phyloP scores from a whole-genome alignment of 2,329 filamentous ascomycete species.

The Colletotrichum lindemuthianum region DNA sequence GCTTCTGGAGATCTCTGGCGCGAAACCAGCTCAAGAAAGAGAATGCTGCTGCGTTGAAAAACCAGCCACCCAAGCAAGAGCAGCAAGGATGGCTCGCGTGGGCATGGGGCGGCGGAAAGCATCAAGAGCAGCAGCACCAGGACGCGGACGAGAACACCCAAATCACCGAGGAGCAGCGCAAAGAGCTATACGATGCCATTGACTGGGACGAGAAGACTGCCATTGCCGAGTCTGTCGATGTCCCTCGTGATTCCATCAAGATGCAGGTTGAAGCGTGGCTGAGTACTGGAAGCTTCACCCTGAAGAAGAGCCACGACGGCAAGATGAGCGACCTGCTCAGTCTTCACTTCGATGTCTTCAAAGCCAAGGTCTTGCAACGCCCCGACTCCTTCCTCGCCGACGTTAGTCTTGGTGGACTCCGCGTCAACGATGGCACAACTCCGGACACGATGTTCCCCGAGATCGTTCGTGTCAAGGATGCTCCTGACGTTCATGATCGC shows the following conservation, averaged over 20 bases:
- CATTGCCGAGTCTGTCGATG: conserved; percentile 85
- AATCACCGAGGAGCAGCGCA: conserved; percentile 94
- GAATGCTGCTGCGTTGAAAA: conserved; percentile 86
- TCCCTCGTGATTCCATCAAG: conserved; percentile 91
- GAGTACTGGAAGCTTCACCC: conserved; percentile 94
- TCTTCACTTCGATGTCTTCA: conserved; percentile 94
- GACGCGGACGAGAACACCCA: conserved; percentile 76
- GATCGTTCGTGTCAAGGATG: conserved; percentile 95
- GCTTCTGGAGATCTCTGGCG: conserved; percentile 95
- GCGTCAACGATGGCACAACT: conserved; percentile 96
- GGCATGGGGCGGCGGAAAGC: conserved; percentile 83
- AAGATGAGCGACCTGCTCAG: conserved; percentile 83
- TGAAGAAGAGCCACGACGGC: conserved; percentile 86
- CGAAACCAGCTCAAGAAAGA: conserved; percentile 96
- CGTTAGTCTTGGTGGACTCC: conserved; percentile 88
- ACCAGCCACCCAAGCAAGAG: conserved; percentile 61
- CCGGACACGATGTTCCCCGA: conserved; percentile 91
- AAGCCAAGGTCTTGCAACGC: conserved; percentile 86
- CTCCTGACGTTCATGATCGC: conserved; percentile 61
- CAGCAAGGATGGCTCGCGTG: conserved; percentile 91
- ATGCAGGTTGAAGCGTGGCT: conserved; percentile 92
- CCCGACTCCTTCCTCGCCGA: conserved; percentile 92
- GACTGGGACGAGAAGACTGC: conserved; percentile 98
- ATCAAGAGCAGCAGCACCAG: conserved; percentile 68
- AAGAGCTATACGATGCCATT: conserved; percentile 96